phyloP scores from a whole-genome alignment of 2,329 filamentous ascomycete genomes.

The Xylariomycetidae sp. region DNA sequence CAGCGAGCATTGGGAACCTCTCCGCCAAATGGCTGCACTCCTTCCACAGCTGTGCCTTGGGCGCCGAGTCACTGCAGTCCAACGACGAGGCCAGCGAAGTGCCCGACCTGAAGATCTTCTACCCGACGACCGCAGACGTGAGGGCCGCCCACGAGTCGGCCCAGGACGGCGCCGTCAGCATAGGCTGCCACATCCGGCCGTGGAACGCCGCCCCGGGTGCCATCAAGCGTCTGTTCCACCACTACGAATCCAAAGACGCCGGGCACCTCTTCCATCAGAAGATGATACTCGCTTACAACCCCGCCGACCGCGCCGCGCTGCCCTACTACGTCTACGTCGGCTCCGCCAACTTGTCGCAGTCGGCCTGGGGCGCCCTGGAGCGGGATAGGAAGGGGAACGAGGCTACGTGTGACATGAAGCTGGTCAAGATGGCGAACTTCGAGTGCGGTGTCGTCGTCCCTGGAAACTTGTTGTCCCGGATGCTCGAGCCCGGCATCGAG shows the following conservation, averaged over 20 bases:
- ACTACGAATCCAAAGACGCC: constrained; percentile 19
- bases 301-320: neutral
- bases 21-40: constrained; percentile 16
- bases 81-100: constrained; percentile 3
- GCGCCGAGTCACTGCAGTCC: constrained; percentile 7
- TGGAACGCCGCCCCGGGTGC: constrained; percentile 12
- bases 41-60: constrained; percentile 17
- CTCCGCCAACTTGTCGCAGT: constrained; percentile 18
- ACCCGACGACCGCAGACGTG: constrained; percentile 16
- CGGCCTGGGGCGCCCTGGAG: constrained; percentile 18
- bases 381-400: constrained; percentile 16
- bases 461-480: constrained; percentile 10
- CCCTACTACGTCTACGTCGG: constrained; percentile 22
- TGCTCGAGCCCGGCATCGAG: constrained; percentile 15
- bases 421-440: constrained; percentile 17
- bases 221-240: constrained; percentile 17
- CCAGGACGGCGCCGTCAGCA: constrained; percentile 14
- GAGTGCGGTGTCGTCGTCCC: constrained; percentile 21
- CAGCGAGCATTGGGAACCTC: constrained; percentile 18
- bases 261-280: constrained; percentile 22
- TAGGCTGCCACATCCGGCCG: constrained; percentile 17
- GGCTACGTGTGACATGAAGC: constrained; percentile 15
- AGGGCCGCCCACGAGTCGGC: constrained; percentile 8
- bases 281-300: constrained; percentile 16
- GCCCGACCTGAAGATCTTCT: constrained; percentile 16